phyloP scores from a whole-genome alignment of 169 alveolate genomes.

The Eimeria falciformis region DNA sequence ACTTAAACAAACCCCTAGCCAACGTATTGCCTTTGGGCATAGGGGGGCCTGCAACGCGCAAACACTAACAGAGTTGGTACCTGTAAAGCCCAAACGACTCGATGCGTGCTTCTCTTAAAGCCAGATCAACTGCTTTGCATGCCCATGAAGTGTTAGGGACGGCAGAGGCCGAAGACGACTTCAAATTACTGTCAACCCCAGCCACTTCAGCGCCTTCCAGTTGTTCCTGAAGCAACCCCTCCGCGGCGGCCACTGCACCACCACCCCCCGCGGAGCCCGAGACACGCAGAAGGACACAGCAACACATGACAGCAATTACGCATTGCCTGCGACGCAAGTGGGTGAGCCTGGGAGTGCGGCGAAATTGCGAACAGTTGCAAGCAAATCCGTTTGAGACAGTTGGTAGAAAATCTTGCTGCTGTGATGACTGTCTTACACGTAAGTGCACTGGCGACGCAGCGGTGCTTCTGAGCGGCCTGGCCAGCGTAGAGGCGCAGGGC shows the following conservation, averaged over 20 bases:
- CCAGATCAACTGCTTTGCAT: slow-evolving; percentile 23
- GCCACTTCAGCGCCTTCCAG: background rate
- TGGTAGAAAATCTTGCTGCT: no score
- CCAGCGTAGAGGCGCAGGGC: slow-evolving; percentile 45
- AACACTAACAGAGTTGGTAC: background rate
- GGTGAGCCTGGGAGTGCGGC: no score
- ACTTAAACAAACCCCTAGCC: no score
- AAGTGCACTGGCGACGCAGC: no score
- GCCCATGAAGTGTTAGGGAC: slow-evolving; percentile 8
- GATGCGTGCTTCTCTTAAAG: slow-evolving; percentile 34
- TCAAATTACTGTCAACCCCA: slow-evolving; percentile 19
- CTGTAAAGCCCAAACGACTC: slow-evolving; percentile 64
- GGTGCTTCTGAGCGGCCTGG: slow-evolving; percentile 15
- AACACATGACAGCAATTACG: no score
- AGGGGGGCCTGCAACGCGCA: background rate
- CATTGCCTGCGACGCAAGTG: no score
- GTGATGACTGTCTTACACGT: no score
- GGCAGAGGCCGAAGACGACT: background rate
- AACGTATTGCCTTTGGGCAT: background rate
- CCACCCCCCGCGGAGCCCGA: background rate
- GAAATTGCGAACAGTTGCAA: background rate
- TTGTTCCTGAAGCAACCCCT: slow-evolving; percentile 37
- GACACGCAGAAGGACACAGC: background rate
- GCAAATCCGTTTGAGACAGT: background rate
- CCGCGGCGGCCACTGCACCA: slow-evolving; percentile 72